Percentiles rank a stretch among this genome's conserved stretches.
phyloP scores from a whole-genome alignment of 208 protist genomes.

The Wallacemonas rigidus region DNA sequence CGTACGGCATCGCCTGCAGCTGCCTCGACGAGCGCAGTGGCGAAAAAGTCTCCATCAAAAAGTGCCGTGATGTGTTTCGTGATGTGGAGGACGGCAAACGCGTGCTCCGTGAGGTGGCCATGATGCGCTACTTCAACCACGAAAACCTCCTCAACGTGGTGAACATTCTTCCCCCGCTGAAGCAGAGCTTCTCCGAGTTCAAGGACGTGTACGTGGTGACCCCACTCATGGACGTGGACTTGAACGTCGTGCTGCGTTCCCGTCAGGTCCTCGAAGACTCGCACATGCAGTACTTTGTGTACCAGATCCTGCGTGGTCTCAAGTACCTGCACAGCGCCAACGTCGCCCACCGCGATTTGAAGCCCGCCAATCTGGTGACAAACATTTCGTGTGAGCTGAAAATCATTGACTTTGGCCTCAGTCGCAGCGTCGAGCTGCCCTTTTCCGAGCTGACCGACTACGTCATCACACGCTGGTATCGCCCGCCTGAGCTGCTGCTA shows the following conservation, averaged over 20 bases:
- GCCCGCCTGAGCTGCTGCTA: slow-evolving; percentile 93
- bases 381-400: slow-evolving; percentile 88
- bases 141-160: slow-evolving; percentile 93
- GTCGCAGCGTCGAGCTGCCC: slow-evolving; percentile 80
- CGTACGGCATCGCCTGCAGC: slow-evolving; percentile 96
- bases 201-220: slow-evolving; percentile 97
- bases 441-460: slow-evolving; percentile 86
- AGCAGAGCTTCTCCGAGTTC: slow-evolving; percentile 86
- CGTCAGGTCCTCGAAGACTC: slow-evolving; percentile 91
- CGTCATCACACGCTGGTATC: slow-evolving; percentile 96
- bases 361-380: slow-evolving; percentile 90
- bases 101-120: slow-evolving; percentile 91
- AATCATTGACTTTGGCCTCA: slow-evolving; percentile 93
- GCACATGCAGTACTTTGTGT: slow-evolving; percentile 87
- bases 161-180: slow-evolving; percentile 92
- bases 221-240: slow-evolving; percentile 96
- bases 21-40: slow-evolving; percentile 76
- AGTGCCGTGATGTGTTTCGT: slow-evolving; percentile 87
- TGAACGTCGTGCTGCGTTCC: slow-evolving; percentile 93
- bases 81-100: slow-evolving; percentile 93
- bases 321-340: slow-evolving; percentile 91
- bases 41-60: slow-evolving; percentile 91
- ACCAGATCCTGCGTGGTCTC: slow-evolving; percentile 89
- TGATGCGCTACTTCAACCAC: slow-evolving; percentile 93
- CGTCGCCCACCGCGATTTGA: slow-evolving; percentile 91